Evolutionary conservation across 257 asterid species (phyloP), one percentile per base, ranked within the genome.

Genomic region (Nicotiana benthamiana): DNA sequence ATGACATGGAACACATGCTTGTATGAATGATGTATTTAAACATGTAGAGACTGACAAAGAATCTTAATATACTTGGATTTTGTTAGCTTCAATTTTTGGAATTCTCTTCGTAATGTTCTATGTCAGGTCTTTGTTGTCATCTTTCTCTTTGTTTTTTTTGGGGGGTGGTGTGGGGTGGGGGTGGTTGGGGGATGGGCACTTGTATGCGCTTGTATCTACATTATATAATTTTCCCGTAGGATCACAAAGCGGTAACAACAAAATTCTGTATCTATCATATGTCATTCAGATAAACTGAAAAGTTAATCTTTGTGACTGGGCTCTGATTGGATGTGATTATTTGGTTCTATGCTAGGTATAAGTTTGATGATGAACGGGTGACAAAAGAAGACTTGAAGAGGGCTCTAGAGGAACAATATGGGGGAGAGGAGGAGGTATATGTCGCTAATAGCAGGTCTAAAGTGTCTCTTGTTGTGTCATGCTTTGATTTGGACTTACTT

Each of bases 301-400:
- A 67, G 79, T 34, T 67, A n/a, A 27, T 80, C n/a, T 3, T 27
- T 68, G 48, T 48, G 63, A 27, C 32, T 70, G 17, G 17, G 34
- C 56, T 65, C 79, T 59, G 27, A 11, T 62, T 59, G 17, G 70
- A 20, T 77, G 54, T 77, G 48, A 59, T 68, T 89, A 80, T 77
- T 56, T 83, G 81, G 64, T 80, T 87, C 80, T 63, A 83, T 81
- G 80, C 70, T 79, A 96, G 98, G 99, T 92, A 86, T 84, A 94
- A 96, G 85, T 94, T 96, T 88, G 98, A 96, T 83, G 99, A 96
- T 85, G 99, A 96, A 87, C 91, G 98, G 83, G 99, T 96, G 66
- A 94, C 99, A 3, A 96, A 96, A 88, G 99, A 96, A 89, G 99
- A 96, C 79, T 83, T 90, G 80, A 94, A 91, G 92, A 93, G 95